phyloP scores from a whole-genome alignment of 176 grass and related monocot species.

The Puya raimondii region DNA sequence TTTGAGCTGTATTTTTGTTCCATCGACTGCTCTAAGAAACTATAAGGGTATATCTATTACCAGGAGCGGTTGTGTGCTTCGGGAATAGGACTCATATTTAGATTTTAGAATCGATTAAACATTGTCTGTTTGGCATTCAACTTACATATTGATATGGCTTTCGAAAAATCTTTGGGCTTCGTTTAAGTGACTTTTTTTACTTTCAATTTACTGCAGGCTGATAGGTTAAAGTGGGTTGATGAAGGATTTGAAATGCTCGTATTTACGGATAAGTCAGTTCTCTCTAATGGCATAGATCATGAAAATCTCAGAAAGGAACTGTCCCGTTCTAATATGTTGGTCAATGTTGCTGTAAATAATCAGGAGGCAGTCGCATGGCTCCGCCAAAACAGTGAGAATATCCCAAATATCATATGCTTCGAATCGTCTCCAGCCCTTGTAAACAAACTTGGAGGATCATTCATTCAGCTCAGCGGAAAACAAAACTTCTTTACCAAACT shows the following conservation, averaged over 20 bases:
- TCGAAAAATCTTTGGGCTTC: not conserved
- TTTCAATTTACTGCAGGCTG: slow-evolving; percentile 39
- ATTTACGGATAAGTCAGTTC: slow-evolving; percentile 46
- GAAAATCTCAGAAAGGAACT: slow-evolving; percentile 39
- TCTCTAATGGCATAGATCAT: not conserved
- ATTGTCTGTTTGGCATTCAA: not conserved
- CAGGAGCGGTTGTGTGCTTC: no score
- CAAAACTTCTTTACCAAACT: slow-evolving; percentile 49
- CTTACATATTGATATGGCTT: not conserved
- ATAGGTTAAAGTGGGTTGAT: slow-evolving; percentile 81
- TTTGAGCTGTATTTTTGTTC: no score
- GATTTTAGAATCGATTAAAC: no score
- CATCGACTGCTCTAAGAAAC: no score
- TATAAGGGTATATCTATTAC: no score
- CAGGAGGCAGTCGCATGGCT: slow-evolving; percentile 47
- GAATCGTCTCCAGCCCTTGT: slow-evolving; percentile 58
- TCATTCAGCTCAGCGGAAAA: slow-evolving; percentile 31
- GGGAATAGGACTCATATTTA: no score
- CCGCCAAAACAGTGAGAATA: slow-evolving; percentile 31
- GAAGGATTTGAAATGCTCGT: slow-evolving; percentile 79
- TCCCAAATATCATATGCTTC: slow-evolving; percentile 79
- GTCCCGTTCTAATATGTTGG: slow-evolving; percentile 48
- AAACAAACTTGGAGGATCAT: slow-evolving; percentile 67
- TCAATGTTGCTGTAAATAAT: slow-evolving; percentile 54
- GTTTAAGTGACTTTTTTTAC: not conserved